phyloP scores from a whole-genome alignment of 139 green algal genomes.

The Closterium sp. region DNA sequence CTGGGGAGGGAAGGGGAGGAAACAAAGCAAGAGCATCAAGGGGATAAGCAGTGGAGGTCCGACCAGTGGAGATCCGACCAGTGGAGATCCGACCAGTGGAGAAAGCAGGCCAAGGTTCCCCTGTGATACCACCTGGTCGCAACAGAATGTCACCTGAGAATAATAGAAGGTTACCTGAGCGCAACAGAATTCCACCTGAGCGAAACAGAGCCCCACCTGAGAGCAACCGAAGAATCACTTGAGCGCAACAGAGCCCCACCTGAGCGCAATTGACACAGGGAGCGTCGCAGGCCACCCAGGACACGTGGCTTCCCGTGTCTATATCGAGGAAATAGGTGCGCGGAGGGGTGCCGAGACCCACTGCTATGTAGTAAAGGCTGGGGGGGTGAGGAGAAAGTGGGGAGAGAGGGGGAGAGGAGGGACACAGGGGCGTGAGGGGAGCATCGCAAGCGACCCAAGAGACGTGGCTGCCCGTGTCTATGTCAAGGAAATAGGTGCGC shows the following conservation, averaged over 20 bases:
- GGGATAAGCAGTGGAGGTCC: too few species aligned
- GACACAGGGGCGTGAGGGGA: too few species aligned
- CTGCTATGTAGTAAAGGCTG: conserved; percentile 17
- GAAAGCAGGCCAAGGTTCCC: too few species aligned
- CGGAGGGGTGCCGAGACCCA: conserved; percentile 1
- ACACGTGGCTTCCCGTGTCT: conserved; percentile 8
- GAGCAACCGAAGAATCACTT: neutral
- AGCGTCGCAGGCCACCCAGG: conserved; percentile 13
- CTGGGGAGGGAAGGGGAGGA: neutral
- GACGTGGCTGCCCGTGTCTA: conserved; percentile 28
- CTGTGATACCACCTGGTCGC: too few species aligned
- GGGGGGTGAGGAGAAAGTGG: neutral
- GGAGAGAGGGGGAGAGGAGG: neutral
- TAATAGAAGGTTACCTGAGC: too few species aligned
- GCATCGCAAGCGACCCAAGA: neutral
- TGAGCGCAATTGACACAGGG: conserved; percentile 15
- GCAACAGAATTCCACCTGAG: too few species aligned
- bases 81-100: too few species aligned
- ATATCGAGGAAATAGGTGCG: conserved; percentile 15
- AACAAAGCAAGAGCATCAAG: too few species aligned
- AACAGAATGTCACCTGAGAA: too few species aligned
- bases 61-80: too few species aligned
- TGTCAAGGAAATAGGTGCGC: conserved; percentile 9
- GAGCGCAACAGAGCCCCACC: neutral
- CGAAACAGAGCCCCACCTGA: neutral